Base-by-base conservation (phyloP, 495 filamentous ascomycete species). In the Hypoxylon subgilvum region DNA sequence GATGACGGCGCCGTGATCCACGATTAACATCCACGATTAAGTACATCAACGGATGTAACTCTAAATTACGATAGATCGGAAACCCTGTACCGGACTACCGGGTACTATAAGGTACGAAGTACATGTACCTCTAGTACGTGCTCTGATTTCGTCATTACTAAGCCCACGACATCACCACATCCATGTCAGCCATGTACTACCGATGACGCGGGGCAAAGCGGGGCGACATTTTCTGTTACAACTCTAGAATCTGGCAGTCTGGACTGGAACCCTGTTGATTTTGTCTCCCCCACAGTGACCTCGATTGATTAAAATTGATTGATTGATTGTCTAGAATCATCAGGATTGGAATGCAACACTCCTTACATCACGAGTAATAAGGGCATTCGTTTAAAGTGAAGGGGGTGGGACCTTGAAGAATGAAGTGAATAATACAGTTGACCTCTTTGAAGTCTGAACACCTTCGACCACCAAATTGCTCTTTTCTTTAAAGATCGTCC, bases 201-300 rank as follows among this genome's bases (percentile, higher is more conserved):
- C 34, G 27, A 63, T 43, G 35, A 63, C 52, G 59, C 52, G 59
- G 59, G 59, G 59, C 52, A 61, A 17, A 23, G 35, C 57, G 59
- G 59, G 59, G 59, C 47, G 30, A 63, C 30, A 22, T 45, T 57
- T 56, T n/a, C 25, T 38, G 39, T 38, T n/a, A 55, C 53, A 12
- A 25, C 39, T n/a, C n/a, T n/a, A n/a, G n/a, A n/a, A n/a, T n/a
- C n/a, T n/a, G n/a, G n/a, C n/a, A n/a, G n/a, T n/a, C n/a, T n/a
- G n/a, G n/a, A n/a, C n/a, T n/a, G n/a, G n/a, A 55, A 50, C 51
- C 38, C 51, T 43, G 44, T 39, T 49, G 31, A 34, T 35, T 52
- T 51, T 57, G 12, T 38, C 42, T 38, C 8, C 25, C 13, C 22
- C 41, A 21, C 32, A 18, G 17, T 17, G 31, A 19, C 47, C 32